Percentiles rank a stretch among this genome's conserved stretches.
Conservation (phyloP, 768 basidiomycete genomes). For the Rhodotorula taiwanensis region DNA sequence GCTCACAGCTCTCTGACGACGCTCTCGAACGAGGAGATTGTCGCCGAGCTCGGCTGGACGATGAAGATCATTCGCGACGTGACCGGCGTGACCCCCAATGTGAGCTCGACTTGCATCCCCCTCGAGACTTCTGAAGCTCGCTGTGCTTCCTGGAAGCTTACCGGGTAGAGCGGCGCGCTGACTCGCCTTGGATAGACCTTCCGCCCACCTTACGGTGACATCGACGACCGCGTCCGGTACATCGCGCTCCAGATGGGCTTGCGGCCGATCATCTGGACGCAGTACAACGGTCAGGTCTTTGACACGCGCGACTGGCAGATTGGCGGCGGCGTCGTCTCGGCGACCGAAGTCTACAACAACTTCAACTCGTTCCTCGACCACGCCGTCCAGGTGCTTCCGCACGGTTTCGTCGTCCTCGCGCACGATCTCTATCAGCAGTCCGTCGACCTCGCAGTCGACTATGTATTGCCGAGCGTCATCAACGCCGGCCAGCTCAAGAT, state of each 20-base stretch:
- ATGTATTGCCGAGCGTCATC: conserved; percentile 74
- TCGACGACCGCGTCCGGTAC: conserved; percentile 73
- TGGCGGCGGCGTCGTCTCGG: conserved; percentile 56
- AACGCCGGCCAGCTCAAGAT: conserved; percentile 62
- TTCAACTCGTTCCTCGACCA: conserved; percentile 64
- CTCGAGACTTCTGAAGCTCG: no score
- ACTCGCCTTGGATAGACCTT: conserved; percentile 19
- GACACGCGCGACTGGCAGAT: conserved; percentile 65
- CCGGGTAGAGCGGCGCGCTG: no score
- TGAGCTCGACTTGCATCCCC: no score
- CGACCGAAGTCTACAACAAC: conserved; percentile 53
- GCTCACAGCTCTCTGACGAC: conserved; percentile 56
- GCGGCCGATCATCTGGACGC: conserved; percentile 74
- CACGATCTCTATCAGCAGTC: conserved; percentile 70
- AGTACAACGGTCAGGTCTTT: conserved; percentile 47
- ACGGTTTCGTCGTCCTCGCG: conserved; percentile 83
- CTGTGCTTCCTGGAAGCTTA: neutral
- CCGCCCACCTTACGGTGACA: conserved; percentile 71
- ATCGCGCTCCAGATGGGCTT: conserved; percentile 76
- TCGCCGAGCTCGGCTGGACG: conserved; percentile 83
- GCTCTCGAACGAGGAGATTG: conserved; percentile 65
- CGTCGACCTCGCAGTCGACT: conserved; percentile 77
- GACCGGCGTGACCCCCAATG: conserved; percentile 60
- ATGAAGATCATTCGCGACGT: conserved; percentile 78
- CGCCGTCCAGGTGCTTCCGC: conserved; percentile 55